Percentiles rank a stretch among this genome's conserved stretches.
phyloP scores from a whole-genome alignment of 768 basidiomycete genomes.

The Russula sp. region DNA sequence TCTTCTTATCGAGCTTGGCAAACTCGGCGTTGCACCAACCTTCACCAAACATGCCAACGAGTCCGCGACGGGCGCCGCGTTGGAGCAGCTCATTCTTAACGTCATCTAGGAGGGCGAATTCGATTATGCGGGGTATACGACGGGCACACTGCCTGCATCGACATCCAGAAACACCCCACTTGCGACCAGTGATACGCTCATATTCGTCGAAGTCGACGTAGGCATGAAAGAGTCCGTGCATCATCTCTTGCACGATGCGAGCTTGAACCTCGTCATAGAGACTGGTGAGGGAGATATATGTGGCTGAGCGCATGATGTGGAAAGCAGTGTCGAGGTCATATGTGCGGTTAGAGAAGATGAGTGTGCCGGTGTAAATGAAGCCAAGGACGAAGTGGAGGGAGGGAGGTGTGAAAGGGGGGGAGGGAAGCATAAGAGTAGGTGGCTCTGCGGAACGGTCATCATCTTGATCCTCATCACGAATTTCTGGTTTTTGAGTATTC shows the following conservation, averaged over 20 bases:
- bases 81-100: constrained; percentile 68
- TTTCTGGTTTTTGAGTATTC: constrained; percentile 33
- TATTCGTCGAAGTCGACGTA: constrained; percentile 75
- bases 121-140: constrained; percentile 74
- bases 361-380: constrained; percentile 91
- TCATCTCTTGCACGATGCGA: constrained; percentile 79
- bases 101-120: constrained; percentile 71
- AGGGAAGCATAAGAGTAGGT: constrained; percentile 64
- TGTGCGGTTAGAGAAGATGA: constrained; percentile 84
- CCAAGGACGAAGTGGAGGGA: constrained; percentile 91
- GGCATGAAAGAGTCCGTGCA: constrained; percentile 83
- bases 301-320: constrained; percentile 75
- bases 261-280: constrained; percentile 78
- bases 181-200: constrained; percentile 61
- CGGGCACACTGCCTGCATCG: constrained; percentile 77
- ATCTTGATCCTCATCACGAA: constrained; percentile 27
- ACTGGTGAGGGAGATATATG: constrained; percentile 66
- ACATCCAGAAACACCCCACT: constrained; percentile 81
- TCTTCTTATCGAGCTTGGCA: constrained; percentile 55
- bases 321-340: constrained; percentile 93
- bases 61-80: constrained; percentile 60
- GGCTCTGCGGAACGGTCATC: constrained; percentile 36
- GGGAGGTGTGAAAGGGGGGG: constrained; percentile 91
- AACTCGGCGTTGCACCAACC: constrained; percentile 86
- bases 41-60: constrained; percentile 81